Evolutionary conservation across 495 filamentous ascomycete genomes (phyloP), one percentile per base, ranked within the genome.

Genomic region (Penicillium odoratum): DNA sequence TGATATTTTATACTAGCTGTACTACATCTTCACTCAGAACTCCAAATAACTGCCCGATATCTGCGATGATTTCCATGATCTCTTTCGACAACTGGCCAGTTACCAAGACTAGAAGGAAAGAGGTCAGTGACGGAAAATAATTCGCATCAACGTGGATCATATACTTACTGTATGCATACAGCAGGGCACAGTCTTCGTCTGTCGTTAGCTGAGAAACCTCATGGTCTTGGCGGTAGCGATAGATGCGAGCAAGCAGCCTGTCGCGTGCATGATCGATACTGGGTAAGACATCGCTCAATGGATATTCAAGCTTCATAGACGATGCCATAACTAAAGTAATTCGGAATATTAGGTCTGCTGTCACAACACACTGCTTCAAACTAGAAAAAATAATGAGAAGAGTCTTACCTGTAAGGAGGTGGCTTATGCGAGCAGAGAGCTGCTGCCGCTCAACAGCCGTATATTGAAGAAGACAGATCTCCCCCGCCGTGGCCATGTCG

Each of bases 261-360:
- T 98, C 93, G 30, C 94, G 77, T 25, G 86, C 84, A 68, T 91
- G 84, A 25, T 88, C 82, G 26, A 92, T 88, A 58, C 85, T 93
- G 5, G 94, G 94, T 11, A 98, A 73, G 25, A 87, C 88, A 62
- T 95, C 91, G 26, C 88, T 95, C 40, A 98, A 75, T 0, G 94
- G 93, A 60, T 96, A 97, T 67, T 95, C 93, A 1, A 98, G 81
- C 76, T 94, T 94, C 70, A 98, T 84, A 2, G 90, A 94, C 1
- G 89, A 93, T 1, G 93, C 94, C 59, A 98, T 83, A 2, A 97
- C 93, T 88, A 53, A 71, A 68, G 21, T 10, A 1, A 3, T 36
- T 2, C 33, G 15, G 16, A 18, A n/a, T 6, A 3, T 38, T 25
- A 44, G 51, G 25, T n/a, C 61, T 55, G 50, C 55, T 21, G 38